These are phyloP conservation scores for Odontarrhena argentea DNA, from an alignment of 345 rosid species.

Conservation along the genomic window DNA sequence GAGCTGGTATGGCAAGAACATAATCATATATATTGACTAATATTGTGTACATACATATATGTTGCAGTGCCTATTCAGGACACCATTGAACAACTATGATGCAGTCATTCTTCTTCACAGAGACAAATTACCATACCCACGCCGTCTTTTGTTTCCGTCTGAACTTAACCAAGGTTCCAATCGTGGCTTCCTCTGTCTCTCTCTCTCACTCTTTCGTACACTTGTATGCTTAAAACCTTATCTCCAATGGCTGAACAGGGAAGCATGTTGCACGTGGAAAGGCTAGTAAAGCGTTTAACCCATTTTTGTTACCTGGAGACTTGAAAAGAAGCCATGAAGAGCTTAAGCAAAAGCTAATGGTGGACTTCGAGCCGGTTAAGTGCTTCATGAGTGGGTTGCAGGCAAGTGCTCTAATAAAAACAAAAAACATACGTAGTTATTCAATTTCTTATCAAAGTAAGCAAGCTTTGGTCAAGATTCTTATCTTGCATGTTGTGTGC, in stretches of 20 bases:
- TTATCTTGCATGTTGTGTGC: slow-evolving; percentile 32
- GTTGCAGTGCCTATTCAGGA: slow-evolving; percentile 81
- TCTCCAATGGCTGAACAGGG: slow-evolving; percentile 49
- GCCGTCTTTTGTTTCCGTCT: slow-evolving; percentile 75
- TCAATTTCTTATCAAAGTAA: neutral
- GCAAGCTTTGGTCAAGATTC: neutral
- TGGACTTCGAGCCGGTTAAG: slow-evolving; percentile 74
- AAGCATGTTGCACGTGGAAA: slow-evolving; percentile 67
- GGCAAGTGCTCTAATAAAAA: slow-evolving; percentile 48
- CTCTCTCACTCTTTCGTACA: neutral
- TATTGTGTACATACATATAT: slow-evolving; percentile 11
- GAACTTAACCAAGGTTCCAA: slow-evolving; percentile 65
- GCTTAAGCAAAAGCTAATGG: slow-evolving; percentile 60
- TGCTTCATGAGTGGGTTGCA: slow-evolving; percentile 65
- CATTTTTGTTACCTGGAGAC: slow-evolving; percentile 60
- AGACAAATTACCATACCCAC: slow-evolving; percentile 71
- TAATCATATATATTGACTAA: neutral
- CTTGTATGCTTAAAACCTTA: too few relatives aligned
- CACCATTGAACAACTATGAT: slow-evolving; percentile 86
- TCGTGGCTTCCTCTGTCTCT: slow-evolving; percentile 10
- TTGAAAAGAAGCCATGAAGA: slow-evolving; percentile 59
- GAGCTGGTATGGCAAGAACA: neutral
- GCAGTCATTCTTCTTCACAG: slow-evolving; percentile 87
- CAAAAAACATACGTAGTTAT: neutral
- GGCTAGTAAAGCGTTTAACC: slow-evolving; percentile 62